Evolutionary conservation across 1,284 basidiomycete species (phyloP).

Genomic region (Trichosporon coremiiforme): DNA sequence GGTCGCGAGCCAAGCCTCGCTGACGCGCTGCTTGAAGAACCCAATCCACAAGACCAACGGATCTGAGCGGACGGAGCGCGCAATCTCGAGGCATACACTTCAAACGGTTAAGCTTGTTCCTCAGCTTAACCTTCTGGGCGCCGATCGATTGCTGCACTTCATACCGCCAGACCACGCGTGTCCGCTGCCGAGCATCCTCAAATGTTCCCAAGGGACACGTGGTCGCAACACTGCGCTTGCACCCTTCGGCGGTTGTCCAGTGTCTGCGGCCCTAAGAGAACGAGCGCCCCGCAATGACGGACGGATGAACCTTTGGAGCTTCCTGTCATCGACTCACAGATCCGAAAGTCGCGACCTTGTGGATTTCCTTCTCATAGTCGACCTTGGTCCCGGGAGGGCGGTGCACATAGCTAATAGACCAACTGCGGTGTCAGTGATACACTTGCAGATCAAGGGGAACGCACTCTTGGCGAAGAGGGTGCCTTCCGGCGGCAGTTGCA

Average conservation of each 20-base stretch:
- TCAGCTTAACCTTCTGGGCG: background rate
- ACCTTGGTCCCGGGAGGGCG: constrained; percentile 55
- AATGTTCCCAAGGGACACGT: too few species aligned
- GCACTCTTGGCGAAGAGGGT: constrained; percentile 55
- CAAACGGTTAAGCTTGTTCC: background rate
- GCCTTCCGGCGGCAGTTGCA: constrained; percentile 38
- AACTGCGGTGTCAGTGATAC: constrained; percentile 39
- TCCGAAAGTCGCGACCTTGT: constrained; percentile 56
- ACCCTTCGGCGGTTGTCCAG: too few species aligned
- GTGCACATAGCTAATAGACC: constrained; percentile 57
- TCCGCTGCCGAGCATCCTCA: too few species aligned
- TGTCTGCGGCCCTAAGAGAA: too few species aligned
- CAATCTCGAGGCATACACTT: too few species aligned
- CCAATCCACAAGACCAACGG: background rate
- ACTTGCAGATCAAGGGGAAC: constrained; percentile 23
- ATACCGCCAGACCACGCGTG: too few species aligned
- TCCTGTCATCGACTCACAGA: constrained; percentile 43
- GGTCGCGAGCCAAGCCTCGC: background rate
- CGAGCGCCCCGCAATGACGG: too few species aligned
- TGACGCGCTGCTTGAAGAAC: too few species aligned
- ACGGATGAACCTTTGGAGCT: too few species aligned
- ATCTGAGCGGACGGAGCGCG: background rate
- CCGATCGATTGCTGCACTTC: background rate
- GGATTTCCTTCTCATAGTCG: constrained; percentile 57
- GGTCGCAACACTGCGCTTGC: too few species aligned